Evolutionary conservation across 495 filamentous ascomycete genomes (phyloP).

Genomic region (Daldinia decipiens): DNA sequence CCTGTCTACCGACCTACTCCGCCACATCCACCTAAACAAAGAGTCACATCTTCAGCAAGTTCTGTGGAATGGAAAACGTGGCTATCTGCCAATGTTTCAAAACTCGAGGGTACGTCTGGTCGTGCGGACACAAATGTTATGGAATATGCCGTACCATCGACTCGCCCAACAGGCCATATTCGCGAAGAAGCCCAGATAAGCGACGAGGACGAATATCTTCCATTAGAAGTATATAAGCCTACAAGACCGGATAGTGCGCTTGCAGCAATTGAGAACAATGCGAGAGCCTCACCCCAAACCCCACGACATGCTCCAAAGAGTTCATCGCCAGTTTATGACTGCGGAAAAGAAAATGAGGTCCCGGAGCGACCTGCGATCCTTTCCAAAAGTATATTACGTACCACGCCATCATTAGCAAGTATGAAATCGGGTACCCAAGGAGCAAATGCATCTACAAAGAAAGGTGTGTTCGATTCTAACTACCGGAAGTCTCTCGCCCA

Average conservation of each 20-base stretch:
- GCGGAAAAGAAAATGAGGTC: conserved; percentile 35
- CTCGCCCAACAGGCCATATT: conserved; percentile 59
- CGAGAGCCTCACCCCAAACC: conserved; percentile 53
- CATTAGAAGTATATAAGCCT: conserved; percentile 33
- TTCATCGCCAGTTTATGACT: conserved; percentile 26
- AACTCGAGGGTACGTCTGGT: conserved; percentile 54
- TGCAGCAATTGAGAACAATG: conserved; percentile 34
- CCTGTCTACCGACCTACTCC: conserved; percentile 40
- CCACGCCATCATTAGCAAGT: conserved; percentile 24
- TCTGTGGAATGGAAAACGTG: conserved; percentile 65
- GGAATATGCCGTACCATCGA: conserved; percentile 52
- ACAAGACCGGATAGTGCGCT: conserved; percentile 24
- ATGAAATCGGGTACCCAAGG: conserved; percentile 13
- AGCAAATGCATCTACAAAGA: conserved; percentile 13
- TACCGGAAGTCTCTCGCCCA: conserved; percentile 30
- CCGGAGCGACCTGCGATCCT: conserved; percentile 2
- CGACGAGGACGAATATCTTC: conserved; percentile 56
- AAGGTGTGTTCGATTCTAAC: conserved; percentile 22
- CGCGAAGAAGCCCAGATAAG: conserved; percentile 70
- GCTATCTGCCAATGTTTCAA: conserved; percentile 62
- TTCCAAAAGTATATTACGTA: conserved; percentile 3
- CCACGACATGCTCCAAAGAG: conserved; percentile 52
- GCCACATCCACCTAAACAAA: conserved; percentile 44
- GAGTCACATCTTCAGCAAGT: conserved; percentile 54
- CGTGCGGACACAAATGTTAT: conserved; percentile 44